phyloP scores from a whole-genome alignment of 1,284 basidiomycete genomes.

The Fomitopsis palustris region DNA sequence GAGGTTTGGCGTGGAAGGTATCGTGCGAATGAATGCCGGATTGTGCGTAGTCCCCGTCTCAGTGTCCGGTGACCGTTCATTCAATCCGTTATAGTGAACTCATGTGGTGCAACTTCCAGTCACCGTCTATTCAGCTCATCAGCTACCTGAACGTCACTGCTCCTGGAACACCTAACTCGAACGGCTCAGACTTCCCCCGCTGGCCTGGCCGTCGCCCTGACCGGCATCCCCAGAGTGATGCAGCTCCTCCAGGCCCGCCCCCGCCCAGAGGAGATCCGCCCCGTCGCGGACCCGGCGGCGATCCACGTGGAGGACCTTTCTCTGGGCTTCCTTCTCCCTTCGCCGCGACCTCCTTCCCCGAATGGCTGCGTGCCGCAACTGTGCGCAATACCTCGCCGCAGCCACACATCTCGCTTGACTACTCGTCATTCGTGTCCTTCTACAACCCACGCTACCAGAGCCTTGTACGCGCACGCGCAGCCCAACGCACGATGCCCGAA shows the following conservation, averaged over 20 bases:
- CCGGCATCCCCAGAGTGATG: neutral
- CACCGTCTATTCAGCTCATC: constrained; percentile 6
- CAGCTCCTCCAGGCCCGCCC: neutral
- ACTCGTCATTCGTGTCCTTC: constrained; percentile 6
- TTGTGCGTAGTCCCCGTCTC: constrained; percentile 1
- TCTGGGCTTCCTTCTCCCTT: constrained; percentile 1
- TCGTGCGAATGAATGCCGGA: constrained; percentile 9
- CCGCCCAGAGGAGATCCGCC: neutral
- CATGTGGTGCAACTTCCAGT: constrained; percentile 10
- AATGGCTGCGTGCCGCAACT: constrained; percentile 9
- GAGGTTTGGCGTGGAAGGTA: constrained; percentile 4
- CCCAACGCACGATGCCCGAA: constrained; percentile 5
- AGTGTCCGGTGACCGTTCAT: neutral
- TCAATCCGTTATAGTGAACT: neutral
- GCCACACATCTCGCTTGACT: constrained; percentile 7
- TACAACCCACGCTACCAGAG: constrained; percentile 9
- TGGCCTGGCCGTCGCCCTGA: neutral
- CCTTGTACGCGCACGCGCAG: neutral
- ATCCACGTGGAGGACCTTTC: neutral
- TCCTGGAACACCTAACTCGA: constrained; percentile 6
- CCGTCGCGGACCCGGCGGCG: neutral
- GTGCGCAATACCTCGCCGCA: constrained; percentile 4
- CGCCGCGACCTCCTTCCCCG: neutral
- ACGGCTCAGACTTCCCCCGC: neutral
- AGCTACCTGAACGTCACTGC: constrained; percentile 10